Percentiles rank a stretch among this genome's conserved stretches.
Conservation (phyloP, 1,139 yeast genomes). For the Pichia sp. region DNA sequence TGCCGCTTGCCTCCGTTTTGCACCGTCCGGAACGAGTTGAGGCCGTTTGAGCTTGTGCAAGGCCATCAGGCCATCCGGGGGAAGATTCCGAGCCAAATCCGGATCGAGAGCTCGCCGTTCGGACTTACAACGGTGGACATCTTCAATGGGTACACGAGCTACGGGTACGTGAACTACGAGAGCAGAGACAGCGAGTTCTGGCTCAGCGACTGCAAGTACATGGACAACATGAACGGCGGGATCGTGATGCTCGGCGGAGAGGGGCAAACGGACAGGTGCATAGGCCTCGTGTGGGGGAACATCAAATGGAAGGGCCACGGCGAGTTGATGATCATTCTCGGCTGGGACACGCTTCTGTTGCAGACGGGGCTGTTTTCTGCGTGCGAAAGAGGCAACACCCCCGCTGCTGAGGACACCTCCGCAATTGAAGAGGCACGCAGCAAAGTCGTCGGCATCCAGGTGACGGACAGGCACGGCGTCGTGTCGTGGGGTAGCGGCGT, state of each 20-base stretch:
- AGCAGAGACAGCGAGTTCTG: conserved; percentile 32
- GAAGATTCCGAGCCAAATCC: conserved; percentile 23
- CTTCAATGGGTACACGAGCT: conserved; percentile 45
- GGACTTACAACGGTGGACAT: conserved; percentile 55
- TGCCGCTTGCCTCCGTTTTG: conserved; percentile 3
- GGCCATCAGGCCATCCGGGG: background rate
- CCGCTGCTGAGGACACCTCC: background rate
- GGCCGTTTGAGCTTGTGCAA: conserved; percentile 5
- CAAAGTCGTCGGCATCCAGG: conserved; percentile 26
- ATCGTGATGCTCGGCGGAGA: conserved; percentile 32
- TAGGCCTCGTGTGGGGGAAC: conserved; percentile 56
- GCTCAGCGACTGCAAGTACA: conserved; percentile 50
- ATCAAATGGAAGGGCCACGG: conserved; percentile 59
- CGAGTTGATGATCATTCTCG: conserved; percentile 46
- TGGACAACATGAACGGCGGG: conserved; percentile 69
- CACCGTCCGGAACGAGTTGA: conserved; percentile 5
- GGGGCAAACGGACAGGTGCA: conserved; percentile 20
- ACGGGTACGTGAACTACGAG: conserved; percentile 44
- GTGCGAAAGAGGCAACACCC: too few species aligned
- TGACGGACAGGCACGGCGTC: conserved; percentile 25
- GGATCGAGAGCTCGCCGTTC: conserved; percentile 49
- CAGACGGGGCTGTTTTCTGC: background rate
- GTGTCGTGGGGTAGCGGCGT: conserved; percentile 48
- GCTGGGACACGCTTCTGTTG: conserved; percentile 39
- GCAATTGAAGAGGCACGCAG: background rate